Evolutionary conservation across 306 rosid genomes (phyloP).

Genomic region (Mucuna pruriens): DNA sequence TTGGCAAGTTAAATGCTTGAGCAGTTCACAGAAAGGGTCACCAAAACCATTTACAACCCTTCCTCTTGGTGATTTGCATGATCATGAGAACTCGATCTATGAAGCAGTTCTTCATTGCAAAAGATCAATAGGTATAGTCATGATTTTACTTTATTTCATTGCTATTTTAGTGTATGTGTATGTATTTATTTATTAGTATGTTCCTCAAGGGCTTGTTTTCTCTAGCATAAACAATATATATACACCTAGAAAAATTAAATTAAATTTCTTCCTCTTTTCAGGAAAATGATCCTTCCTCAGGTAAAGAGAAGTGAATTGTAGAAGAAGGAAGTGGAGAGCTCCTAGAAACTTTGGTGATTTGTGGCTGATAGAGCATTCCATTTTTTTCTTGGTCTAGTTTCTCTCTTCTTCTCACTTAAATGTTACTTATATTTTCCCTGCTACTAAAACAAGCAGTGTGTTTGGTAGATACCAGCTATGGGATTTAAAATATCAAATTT

Average conservation of each 20-base stretch:
- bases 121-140: constrained; percentile 60
- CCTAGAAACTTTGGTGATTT: constrained; percentile 28
- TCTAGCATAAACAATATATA: too few relatives aligned
- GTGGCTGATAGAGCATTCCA: constrained; percentile 34
- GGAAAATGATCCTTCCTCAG: constrained; percentile 44
- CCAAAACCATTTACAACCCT: constrained; percentile 32
- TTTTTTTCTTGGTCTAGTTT: constrained; percentile 44
- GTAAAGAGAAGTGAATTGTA: constrained; percentile 19
- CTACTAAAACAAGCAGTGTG: constrained; percentile 17
- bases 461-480: constrained; percentile 18
- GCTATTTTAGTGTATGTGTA: neutral
- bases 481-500: constrained; percentile 16
- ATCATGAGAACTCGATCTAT: constrained; percentile 59
- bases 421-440: constrained; percentile 18
- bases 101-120: constrained; percentile 81
- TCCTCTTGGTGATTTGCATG: constrained; percentile 37
- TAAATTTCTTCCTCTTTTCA: constrained; percentile 27
- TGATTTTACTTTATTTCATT: neutral
- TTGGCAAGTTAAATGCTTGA: constrained; percentile 40
- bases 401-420: constrained; percentile 7
- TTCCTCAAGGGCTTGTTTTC: too few relatives aligned
- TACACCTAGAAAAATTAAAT: neutral
- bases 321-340: constrained; percentile 23
- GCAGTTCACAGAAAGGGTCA: constrained; percentile 46
- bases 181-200: too few relatives aligned